phyloP scores from a whole-genome alignment of 371 early-diverging fungal genomes.

The Saksenaea oblongispora region DNA sequence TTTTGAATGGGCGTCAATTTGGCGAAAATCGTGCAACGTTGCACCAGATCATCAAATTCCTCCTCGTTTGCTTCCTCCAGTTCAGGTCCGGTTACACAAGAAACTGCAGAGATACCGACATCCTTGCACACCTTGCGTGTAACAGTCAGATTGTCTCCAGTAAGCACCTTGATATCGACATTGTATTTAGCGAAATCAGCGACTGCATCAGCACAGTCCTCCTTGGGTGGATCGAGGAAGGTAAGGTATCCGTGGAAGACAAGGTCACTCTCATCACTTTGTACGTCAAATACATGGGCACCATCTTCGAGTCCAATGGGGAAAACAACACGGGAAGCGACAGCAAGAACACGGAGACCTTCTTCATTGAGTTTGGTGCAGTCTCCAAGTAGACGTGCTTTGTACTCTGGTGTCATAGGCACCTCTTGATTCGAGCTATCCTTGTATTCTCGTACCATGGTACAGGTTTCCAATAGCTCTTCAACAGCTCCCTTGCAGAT shows the following conservation, averaged over 20 bases:
- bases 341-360: constrained; percentile 95
- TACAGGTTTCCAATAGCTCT: constrained; percentile 36
- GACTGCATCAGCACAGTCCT: constrained; percentile 95
- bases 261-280: constrained; percentile 69
- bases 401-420: constrained; percentile 65
- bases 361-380: constrained; percentile 87
- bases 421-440: constrained; percentile 33
- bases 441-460: not conserved
- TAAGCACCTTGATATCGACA: constrained; percentile 94
- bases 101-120: constrained; percentile 18
- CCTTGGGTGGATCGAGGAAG: constrained; percentile 95
- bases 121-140: constrained; percentile 67
- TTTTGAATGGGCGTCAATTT: constrained; percentile 59
- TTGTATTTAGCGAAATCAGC: constrained; percentile 75
- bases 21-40: constrained; percentile 48
- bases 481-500: constrained; percentile 46
- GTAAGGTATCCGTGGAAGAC: constrained; percentile 86
- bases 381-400: constrained; percentile 61
- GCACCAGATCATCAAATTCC: constrained; percentile 25
- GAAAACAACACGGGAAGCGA: constrained; percentile 75
- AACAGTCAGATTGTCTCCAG: constrained; percentile 94
- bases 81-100: constrained; percentile 44
- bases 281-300: constrained; percentile 65
- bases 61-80: constrained; percentile 27
- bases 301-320: constrained; percentile 43